phyloP scores from a whole-genome alignment of 306 rosid species.

The Lathyrus aphaca region DNA sequence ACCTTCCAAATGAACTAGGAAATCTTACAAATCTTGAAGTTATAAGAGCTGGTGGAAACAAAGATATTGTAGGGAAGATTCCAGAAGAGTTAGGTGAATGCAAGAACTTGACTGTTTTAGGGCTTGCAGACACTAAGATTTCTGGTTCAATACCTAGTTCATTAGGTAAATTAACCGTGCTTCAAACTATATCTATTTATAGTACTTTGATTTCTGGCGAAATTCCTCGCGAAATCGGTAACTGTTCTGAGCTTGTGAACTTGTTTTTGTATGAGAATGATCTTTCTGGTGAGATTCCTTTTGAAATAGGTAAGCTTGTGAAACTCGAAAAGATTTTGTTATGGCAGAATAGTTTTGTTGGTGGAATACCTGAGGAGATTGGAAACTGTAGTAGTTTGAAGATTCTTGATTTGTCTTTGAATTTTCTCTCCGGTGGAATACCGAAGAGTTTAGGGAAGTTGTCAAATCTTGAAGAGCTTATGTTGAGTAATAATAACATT shows the following conservation, averaged over 20 bases:
- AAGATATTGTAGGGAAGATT: conserved; percentile 62
- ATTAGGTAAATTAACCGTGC: conserved; percentile 59
- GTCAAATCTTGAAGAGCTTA: conserved; percentile 74
- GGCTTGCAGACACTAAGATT: conserved; percentile 76
- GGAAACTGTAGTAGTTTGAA: conserved; percentile 69
- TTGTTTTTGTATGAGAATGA: conserved; percentile 74
- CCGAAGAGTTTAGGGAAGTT: conserved; percentile 72
- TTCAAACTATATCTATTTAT: conserved; percentile 75
- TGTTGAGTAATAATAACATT: conserved; percentile 81
- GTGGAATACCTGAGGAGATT: conserved; percentile 70
- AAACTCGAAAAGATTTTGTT: conserved; percentile 75
- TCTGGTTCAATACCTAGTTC: conserved; percentile 76
- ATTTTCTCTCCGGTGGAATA: conserved; percentile 67
- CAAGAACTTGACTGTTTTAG: conserved; percentile 61
- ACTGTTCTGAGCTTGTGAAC: conserved; percentile 84
- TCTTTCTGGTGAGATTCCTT: conserved; percentile 68
- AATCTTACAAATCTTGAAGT: conserved; percentile 59
- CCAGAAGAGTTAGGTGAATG: conserved; percentile 71
- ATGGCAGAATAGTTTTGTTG: conserved; percentile 74
- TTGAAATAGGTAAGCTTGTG: conserved; percentile 68
- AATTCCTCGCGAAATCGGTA: conserved; percentile 82
- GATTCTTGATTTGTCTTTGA: conserved; percentile 71
- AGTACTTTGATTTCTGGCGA: conserved; percentile 74
- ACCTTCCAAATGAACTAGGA: conserved; percentile 60
- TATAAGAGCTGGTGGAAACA: conserved; percentile 82